phyloP scores from a whole-genome alignment of 768 basidiomycete species.

The Boletus pseudo-olivaceus region DNA sequence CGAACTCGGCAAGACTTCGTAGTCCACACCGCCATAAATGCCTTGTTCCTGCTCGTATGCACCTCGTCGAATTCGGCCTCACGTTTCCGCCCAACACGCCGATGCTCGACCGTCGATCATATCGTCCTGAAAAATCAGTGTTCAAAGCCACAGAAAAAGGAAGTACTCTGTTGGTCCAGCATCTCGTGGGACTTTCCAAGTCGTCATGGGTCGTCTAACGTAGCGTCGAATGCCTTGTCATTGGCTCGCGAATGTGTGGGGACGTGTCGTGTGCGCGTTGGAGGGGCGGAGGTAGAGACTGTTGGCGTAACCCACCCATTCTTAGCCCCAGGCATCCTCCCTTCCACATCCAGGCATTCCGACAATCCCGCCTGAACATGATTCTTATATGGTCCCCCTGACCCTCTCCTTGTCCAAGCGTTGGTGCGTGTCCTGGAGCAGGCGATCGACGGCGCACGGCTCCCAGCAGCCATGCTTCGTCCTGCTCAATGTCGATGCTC shows the following conservation, averaged over 20 bases:
- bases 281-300: neutral
- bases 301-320: slow-evolving; percentile 56
- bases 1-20: slow-evolving; percentile 73
- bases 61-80: slow-evolving; percentile 9
- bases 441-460: slow-evolving; percentile 45
- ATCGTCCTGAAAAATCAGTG: slow-evolving; percentile 32
- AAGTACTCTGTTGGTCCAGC: slow-evolving; percentile 45
- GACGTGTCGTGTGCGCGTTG: slow-evolving; percentile 38
- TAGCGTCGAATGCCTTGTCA: slow-evolving; percentile 49
- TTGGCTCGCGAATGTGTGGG: slow-evolving; percentile 45
- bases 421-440: slow-evolving; percentile 22
- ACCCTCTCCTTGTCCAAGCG: slow-evolving; percentile 30
- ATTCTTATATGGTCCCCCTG: slow-evolving; percentile 55
- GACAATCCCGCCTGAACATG: slow-evolving; percentile 36
- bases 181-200: slow-evolving; percentile 50
- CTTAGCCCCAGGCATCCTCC: slow-evolving; percentile 70
- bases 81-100: slow-evolving; percentile 15
- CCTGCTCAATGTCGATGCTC: too few relatives aligned
- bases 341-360: slow-evolving; percentile 62
- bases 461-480: slow-evolving; percentile 38
- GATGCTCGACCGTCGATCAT: slow-evolving; percentile 35
- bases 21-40: slow-evolving; percentile 78
- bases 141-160: slow-evolving; percentile 16
- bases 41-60: neutral
- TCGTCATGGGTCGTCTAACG: slow-evolving; percentile 29